Evolutionary conservation across 2,329 filamentous ascomycete genomes (phyloP), one percentile per base, ranked within the genome.

Genomic region (Pseudomassariella vexata): DNA sequence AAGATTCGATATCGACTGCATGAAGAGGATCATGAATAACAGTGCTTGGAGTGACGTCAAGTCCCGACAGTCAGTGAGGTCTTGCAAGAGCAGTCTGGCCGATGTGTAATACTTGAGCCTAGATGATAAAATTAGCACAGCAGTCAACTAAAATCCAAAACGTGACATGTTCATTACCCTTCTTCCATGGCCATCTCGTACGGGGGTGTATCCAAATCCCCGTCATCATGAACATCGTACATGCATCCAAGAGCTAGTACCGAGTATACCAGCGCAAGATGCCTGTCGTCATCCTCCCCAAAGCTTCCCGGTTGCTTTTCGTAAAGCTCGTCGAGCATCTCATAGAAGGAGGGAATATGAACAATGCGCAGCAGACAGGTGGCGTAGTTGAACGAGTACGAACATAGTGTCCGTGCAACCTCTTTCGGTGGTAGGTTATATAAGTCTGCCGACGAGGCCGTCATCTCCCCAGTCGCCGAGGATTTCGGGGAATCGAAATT

Each of bases 21-120:
- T 67, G 50, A 89, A 92, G 3, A 90, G 63, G 29, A 88, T 82
- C 71, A 88, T 84, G 52, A 86, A 88, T 14, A 88, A 62, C 6
- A 92, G 68, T 3, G 82, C 77, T 53, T 92, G 85, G 7, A 90
- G 62, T 2, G 84, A 84, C 14, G 69, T 73, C 25, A 90, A 64
- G 50, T 89, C 84, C 28, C 84, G 77, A 45, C 83, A 88, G 38
- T 81, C 76, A 1, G 76, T 76, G 25, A 80, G 64, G 39, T 81
- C 77, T 35, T 75, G 68, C 28, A 89, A 62, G 36, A 88, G 65
- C 25, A 74, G 62, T 34, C 82, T 73, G 5, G 83, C 76, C 3
- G 73, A 70, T 44, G 74, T 76, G 53, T 86, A 88, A 42, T 85
- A 90, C 63, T 84, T 85, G 41, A 82, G 68, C 19, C 85, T 88